Conservation (phyloP, 1,139 yeast species). For the Ogataea hybrid region DNA sequence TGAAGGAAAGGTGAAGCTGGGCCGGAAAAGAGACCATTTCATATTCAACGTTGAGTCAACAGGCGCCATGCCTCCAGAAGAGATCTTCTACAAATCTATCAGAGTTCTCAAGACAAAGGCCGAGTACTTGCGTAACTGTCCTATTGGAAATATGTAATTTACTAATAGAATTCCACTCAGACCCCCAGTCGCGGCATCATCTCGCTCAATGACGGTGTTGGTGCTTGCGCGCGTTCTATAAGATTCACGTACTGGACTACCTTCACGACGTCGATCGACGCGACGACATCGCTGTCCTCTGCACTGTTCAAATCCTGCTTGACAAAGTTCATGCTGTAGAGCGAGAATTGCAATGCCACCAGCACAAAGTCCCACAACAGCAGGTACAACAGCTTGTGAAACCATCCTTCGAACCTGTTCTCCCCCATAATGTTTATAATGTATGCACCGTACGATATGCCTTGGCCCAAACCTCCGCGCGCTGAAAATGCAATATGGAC, state of each 20-base stretch:
- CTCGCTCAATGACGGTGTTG: conserved; percentile 6
- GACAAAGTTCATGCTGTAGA: conserved; percentile 35
- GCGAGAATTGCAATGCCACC: conserved; percentile 32
- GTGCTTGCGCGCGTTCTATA: conserved; percentile 15
- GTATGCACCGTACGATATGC: conserved; percentile 34
- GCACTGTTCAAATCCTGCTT: conserved; percentile 26
- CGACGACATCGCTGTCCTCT: conserved; percentile 13
- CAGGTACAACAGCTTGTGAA: conserved; percentile 31
- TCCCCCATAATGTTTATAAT: conserved; percentile 45
- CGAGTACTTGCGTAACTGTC: conserved; percentile 73
- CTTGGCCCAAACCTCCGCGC: conserved; percentile 12
- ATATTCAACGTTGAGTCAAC: conserved; percentile 92
- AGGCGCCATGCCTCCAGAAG: conserved; percentile 97
- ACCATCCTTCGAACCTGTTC: conserved; percentile 32
- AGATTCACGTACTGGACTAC: conserved; percentile 25
- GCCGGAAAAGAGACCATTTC: conserved; percentile 89
- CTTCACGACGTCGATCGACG: conserved; percentile 30
- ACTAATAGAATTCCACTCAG: not conserved
- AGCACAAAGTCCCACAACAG: conserved; percentile 32
- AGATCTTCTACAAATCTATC: conserved; percentile 87
- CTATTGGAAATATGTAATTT: conserved; percentile 51
- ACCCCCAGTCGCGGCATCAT: conserved; percentile 3
- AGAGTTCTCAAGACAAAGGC: conserved; percentile 85
- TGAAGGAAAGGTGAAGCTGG: conserved; percentile 82
- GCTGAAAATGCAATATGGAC: conserved; percentile 29